Base-by-base conservation (phyloP, 257 asterid species). In the Nemophila menziesii region DNA sequence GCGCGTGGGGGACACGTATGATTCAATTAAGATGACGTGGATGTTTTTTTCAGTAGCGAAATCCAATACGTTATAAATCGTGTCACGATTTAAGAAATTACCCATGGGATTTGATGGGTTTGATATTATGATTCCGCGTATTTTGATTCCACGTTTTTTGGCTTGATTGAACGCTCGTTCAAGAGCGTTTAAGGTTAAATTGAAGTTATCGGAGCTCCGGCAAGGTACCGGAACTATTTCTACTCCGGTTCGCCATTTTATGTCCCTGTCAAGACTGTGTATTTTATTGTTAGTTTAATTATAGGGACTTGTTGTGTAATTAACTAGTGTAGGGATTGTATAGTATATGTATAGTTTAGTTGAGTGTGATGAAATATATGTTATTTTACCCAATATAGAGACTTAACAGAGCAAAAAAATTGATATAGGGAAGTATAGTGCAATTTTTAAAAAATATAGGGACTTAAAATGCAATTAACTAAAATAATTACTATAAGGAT, bases 101-200 rank as follows among this genome's bases (percentile, higher is more conserved):
- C 90, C 90, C 20, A 74, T 81, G 2, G 82, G 87, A 48, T 74
- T 69, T 4, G 81, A 71, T 46, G 90, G 90, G 65, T 75, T 74
- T 0, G 85, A 71, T 8, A 78, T 56, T 29, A 78, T 66, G 43
- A 78, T 56, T 29, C 84, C 90, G 44, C 81, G 77, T 45, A 78
- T 76, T 57, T 39, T 71, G 36, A 78, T 64, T 16, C 84, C 78
- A 2, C 84, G 78, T 60, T 78, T 78, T 60, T 70, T 78, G n/a
- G 81, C 77, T 50, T 72, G 79, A 63, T 59, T 75, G 58, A 61
- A 72, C 10, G 81, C 85, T 36, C 77, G 68, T 24, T 74, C 90
- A 29, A 78, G 72, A 15, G 84, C 63, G 20, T 66, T 53, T 16
- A 54, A 58, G 34, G 72, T 75, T 26, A 75, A 58, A 47, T 57